Evolutionary conservation across 106 monocot species (phyloP).

Genomic region (Dendrobium huoshanense): DNA sequence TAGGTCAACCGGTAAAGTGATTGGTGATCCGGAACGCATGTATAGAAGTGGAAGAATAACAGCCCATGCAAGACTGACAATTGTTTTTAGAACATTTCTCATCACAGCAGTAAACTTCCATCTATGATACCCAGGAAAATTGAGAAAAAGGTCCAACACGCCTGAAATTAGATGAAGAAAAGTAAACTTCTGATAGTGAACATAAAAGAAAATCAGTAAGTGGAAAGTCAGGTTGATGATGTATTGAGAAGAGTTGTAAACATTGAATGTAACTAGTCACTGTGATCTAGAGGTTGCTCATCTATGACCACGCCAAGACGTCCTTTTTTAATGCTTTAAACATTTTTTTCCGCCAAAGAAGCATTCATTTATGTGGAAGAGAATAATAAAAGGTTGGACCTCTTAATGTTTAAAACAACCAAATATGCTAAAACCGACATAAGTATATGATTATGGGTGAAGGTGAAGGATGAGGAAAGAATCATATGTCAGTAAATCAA

Average conservation of each 20-base stretch:
- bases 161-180: constrained; percentile 34
- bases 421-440: background rate
- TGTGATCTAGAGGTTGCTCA: background rate
- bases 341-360: background rate
- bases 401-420: background rate
- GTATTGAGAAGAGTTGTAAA: background rate
- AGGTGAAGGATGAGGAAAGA: background rate
- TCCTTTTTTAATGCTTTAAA: background rate
- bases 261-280: background rate
- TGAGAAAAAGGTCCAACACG: constrained; percentile 77
- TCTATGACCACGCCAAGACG: background rate
- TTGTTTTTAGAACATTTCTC: constrained; percentile 78
- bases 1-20: constrained; percentile 42
- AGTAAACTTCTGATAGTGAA: background rate
- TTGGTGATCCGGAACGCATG: constrained; percentile 26
- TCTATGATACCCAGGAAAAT: constrained; percentile 93
- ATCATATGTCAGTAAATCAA: background rate
- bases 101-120: constrained; percentile 72
- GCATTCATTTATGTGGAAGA: background rate
- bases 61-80: constrained; percentile 68
- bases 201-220: background rate
- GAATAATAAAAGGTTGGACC: background rate
- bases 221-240: background rate
- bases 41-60: constrained; percentile 77
- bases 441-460: background rate